A percentile compares a stretch with the other conserved stretches of the same genome.
phyloP scores from a whole-genome alignment of 345 rosid genomes.

The Aethionema arabicum region DNA sequence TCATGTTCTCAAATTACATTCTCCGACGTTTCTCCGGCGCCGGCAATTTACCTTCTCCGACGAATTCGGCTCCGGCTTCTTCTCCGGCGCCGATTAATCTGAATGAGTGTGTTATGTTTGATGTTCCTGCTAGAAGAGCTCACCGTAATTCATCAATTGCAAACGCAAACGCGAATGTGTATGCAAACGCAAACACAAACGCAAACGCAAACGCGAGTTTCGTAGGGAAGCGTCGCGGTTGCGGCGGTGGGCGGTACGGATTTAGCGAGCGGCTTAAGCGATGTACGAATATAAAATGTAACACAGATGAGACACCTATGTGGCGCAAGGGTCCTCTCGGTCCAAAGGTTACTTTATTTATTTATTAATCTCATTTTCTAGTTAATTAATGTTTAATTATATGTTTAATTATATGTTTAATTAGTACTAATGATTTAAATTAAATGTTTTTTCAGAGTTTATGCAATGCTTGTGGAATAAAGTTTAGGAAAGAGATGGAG shows the following conservation, averaged over 20 bases:
- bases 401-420: not conserved
- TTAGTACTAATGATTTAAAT: not conserved
- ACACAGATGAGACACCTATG: constrained; percentile 30
- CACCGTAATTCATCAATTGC: not conserved
- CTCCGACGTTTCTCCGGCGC: constrained; percentile 23
- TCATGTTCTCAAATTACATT: constrained; percentile 20
- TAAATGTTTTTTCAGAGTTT: constrained; percentile 25
- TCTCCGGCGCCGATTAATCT: not conserved
- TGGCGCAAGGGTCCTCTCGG: constrained; percentile 44
- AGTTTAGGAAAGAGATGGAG: constrained; percentile 32
- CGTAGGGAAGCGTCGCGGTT: not conserved
- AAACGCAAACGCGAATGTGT: constrained; percentile 1
- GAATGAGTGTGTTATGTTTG: constrained; percentile 24
- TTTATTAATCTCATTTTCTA: not conserved
- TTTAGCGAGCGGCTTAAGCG: not conserved
- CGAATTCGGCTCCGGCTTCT: not conserved
- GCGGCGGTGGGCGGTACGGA: not conserved
- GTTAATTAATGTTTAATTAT: constrained; percentile 15
- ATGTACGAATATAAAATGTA: constrained; percentile 33
- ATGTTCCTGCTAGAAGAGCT: constrained; percentile 31
- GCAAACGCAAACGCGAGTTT: not conserved
- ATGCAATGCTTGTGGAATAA: constrained; percentile 41
- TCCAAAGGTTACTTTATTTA: constrained; percentile 29
- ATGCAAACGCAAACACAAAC: not conserved
- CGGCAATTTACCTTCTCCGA: constrained; percentile 23